Percentiles rank a stretch among this genome's conserved stretches.
These are phyloP conservation scores for Trametes sanguinea DNA, from an alignment of 768 basidiomycete genomes.

Conservation along the genomic window DNA sequence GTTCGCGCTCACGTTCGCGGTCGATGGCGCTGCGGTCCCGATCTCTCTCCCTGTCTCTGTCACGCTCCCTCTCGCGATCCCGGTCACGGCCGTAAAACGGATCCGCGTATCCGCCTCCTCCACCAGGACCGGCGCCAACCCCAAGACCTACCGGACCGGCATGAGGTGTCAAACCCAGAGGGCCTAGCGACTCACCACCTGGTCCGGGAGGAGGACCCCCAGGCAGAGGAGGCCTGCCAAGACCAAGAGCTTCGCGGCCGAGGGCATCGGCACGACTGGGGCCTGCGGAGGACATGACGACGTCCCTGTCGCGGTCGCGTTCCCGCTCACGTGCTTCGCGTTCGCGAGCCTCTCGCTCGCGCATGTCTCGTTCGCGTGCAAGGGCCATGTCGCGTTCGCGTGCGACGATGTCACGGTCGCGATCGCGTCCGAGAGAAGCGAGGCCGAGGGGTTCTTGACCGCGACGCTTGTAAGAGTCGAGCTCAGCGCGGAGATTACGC, in stretches of 20 bases:
- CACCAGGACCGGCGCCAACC: conserved; percentile 31
- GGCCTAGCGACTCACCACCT: conserved; percentile 18
- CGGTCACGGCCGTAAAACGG: conserved; percentile 43
- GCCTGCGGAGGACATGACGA: conserved; percentile 27
- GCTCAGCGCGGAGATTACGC: conserved; percentile 65
- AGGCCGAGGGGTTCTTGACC: conserved; percentile 35
- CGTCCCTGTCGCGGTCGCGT: conserved; percentile 34
- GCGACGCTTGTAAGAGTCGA: conserved; percentile 52
- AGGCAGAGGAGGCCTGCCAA: conserved; percentile 21
- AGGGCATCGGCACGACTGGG: conserved; percentile 24
- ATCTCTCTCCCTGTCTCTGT: conserved; percentile 37
- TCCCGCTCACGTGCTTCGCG: conserved; percentile 38
- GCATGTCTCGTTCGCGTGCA: conserved; percentile 35
- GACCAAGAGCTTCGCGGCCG: conserved; percentile 26
- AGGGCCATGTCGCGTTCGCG: conserved; percentile 32
- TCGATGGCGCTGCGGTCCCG: conserved; percentile 22
- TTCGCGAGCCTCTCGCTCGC: conserved; percentile 24
- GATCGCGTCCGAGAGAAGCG: conserved; percentile 32
- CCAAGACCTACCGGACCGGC: conserved; percentile 32
- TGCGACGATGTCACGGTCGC: conserved; percentile 31
- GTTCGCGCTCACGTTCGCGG: conserved; percentile 40
- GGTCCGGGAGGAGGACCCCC: conserved; percentile 22
- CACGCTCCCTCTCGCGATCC: conserved; percentile 27
- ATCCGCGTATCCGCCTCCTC: conserved; percentile 36
- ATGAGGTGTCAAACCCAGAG: conserved; percentile 25